Base-by-base conservation (phyloP, 148 eudicot genomes). In the Rhododendron griersonianum region DNA sequence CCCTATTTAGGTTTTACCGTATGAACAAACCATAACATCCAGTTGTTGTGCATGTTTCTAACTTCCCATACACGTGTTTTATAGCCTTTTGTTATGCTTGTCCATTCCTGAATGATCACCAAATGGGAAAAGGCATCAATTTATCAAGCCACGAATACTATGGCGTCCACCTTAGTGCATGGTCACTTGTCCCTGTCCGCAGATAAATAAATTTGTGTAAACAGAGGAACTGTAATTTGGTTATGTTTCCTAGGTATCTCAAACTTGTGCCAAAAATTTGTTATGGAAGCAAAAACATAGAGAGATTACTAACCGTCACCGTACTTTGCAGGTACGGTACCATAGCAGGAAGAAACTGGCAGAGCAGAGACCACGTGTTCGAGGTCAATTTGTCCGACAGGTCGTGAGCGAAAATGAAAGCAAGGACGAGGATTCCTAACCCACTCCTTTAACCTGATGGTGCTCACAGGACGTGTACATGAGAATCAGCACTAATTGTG, bases 331-430 rank as follows among this genome's bases (percentile, higher is more conserved):
- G 96, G 95, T 95, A 37, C 91, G 96, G 44, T 92, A 94, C 85
- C 94, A 95, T 48, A 95, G 93, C 93, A 90, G 96, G 89, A 95
- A 94, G 92, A 92, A 87, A 86, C 90, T 94, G 65, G 98, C 98
- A 83, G 98, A 95, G 71, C 92, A 95, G 81, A 88, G 98, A 88
- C 98, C 96, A 3, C 96, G 93, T 81, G 90, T 95, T 23, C 92
- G 92, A 50, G 98, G 96, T 75, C 95, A 95, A 63, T 89, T 93
- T 83, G 95, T 92, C 50, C 87, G 89, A 82, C 95, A 91, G 76
- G 82, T 44, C 21, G 87, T 48, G 80, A 86, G 87, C 55, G 91
- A 92, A 75, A 88, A 81, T 83, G 88, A 87, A 84, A 91, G 82
- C 83, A 86, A 83, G 84, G 92, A 82, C 69, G 85, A 89, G 84